Evolutionary conservation across 108 stramenopile genomes (phyloP).

Genomic region (Asterionellopsis glacialis): DNA sequence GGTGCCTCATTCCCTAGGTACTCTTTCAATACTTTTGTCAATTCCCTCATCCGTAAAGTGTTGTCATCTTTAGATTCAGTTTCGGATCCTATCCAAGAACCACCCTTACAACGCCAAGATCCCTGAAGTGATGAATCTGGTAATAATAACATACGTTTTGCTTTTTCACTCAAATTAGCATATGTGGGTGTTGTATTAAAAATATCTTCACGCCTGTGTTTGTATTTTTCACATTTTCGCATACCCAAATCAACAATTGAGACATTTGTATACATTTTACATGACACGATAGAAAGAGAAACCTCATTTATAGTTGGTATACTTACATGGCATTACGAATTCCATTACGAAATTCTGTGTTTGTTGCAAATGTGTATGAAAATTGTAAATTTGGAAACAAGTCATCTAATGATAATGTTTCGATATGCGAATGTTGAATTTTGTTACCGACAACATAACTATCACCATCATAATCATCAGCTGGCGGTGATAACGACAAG

Average conservation of each 20-base stretch:
- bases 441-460: neutral
- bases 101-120: slow-evolving; percentile 52
- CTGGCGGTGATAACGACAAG: no score
- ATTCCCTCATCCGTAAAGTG: slow-evolving; percentile 32
- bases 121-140: slow-evolving; percentile 76
- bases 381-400: slow-evolving; percentile 10
- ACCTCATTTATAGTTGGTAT: no score
- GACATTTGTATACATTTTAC: no score
- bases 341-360: slow-evolving; percentile 36
- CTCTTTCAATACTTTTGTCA: slow-evolving; percentile 36
- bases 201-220: slow-evolving; percentile 53
- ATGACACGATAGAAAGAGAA: no score
- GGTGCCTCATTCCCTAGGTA: slow-evolving; percentile 45
- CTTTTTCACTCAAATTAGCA: slow-evolving; percentile 58
- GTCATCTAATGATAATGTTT: neutral
- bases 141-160: slow-evolving; percentile 43
- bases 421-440: neutral
- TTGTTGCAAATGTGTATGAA: slow-evolving; percentile 33
- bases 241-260: no score
- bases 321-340: slow-evolving; percentile 48
- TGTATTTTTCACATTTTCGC: no score
- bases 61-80: slow-evolving; percentile 7
- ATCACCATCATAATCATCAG: neutral
- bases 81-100: neutral
- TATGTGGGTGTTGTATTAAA: slow-evolving; percentile 66